phyloP scores from a whole-genome alignment of 106 monocot species.

The Platanthera guangdongensis region DNA sequence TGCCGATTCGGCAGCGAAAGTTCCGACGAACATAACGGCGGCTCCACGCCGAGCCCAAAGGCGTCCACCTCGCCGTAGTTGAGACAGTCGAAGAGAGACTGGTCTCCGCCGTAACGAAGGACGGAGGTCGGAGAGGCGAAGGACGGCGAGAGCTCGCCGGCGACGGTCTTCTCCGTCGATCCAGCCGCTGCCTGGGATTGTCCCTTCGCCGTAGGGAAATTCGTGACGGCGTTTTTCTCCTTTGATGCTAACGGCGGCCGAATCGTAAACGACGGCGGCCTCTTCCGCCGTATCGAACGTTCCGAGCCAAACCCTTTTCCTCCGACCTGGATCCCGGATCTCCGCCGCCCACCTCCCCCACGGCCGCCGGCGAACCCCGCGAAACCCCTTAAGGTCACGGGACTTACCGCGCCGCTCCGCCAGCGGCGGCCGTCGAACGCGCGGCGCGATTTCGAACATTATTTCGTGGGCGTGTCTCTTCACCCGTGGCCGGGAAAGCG shows the following conservation, averaged over 20 bases:
- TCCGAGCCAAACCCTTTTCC: conserved; percentile 16
- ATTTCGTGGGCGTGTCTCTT: conserved; percentile 21
- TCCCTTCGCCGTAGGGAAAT: background rate
- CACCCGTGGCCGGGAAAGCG: background rate
- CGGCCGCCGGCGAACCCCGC: conserved; percentile 19
- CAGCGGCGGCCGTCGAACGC: background rate
- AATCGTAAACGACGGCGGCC: conserved; percentile 9
- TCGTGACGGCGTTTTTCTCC: conserved; percentile 9
- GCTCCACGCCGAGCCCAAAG: conserved; percentile 12
- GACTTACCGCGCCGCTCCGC: background rate
- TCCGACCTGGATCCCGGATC: conserved; percentile 25
- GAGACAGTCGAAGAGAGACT: conserved; percentile 10
- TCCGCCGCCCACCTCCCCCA: conserved; percentile 49
- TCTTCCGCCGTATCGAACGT: conserved; percentile 13
- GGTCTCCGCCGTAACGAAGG: conserved; percentile 7
- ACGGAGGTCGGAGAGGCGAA: conserved; percentile 14
- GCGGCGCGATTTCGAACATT: background rate
- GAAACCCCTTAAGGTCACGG: background rate
- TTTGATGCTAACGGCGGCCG: conserved; percentile 18
- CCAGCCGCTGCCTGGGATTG: background rate
- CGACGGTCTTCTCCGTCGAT: background rate
- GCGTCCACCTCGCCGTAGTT: conserved; percentile 17
- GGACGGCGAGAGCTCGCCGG: background rate
- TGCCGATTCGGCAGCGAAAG: background rate
- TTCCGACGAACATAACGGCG: conserved; percentile 18